Conservation (phyloP, 257 asterid species). For the Solanum sitiens region DNA sequence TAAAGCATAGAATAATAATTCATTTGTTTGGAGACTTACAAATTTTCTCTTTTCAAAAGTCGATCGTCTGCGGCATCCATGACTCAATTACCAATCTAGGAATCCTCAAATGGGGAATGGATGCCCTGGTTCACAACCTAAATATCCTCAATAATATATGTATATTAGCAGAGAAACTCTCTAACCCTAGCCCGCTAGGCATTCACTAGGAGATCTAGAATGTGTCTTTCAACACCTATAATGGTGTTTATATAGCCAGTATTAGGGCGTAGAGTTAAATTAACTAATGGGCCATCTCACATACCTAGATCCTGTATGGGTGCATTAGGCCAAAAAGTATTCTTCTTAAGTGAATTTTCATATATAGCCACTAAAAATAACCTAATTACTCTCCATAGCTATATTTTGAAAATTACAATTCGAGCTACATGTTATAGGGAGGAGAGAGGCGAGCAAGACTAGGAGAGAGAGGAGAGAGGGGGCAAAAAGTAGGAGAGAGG, state of each 20-base stretch:
- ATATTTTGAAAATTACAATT: too few species aligned
- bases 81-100: neutral
- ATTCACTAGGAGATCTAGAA: neutral
- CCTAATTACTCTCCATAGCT: too few species aligned
- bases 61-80: neutral
- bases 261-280: neutral
- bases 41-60: neutral
- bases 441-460: too few species aligned
- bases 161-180: neutral
- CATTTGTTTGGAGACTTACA: neutral
- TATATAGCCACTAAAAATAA: too few species aligned
- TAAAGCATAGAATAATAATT: neutral
- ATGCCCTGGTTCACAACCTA: neutral
- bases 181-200: neutral
- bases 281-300: neutral
- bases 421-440: too few species aligned
- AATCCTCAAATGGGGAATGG: neutral
- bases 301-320: neutral
- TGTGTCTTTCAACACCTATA: neutral
- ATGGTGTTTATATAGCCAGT: neutral
- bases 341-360: neutral
- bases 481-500: too few species aligned
- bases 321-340: neutral
- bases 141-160: neutral
- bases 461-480: too few species aligned